Conservation (phyloP, 148 eudicot species). For the Beta vulgaris region DNA sequence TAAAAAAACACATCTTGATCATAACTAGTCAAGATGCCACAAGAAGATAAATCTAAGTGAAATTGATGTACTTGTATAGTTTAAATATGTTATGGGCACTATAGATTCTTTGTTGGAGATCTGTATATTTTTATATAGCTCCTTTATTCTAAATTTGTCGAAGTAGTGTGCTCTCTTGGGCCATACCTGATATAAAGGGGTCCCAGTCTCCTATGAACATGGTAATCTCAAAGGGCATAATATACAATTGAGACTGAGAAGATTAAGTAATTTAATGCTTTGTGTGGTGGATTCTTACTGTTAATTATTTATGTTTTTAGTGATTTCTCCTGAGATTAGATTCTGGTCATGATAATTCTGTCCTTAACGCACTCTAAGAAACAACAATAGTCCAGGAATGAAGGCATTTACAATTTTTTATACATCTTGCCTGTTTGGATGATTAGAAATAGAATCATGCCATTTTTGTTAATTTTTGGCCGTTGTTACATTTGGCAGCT, state of each 20-base stretch:
- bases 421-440: background rate
- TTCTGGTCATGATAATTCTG: background rate
- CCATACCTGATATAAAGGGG: background rate
- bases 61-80: background rate
- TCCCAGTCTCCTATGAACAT: background rate
- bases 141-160: background rate
- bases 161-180: constrained; percentile 3
- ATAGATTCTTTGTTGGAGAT: background rate
- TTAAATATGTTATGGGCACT: constrained; percentile 2
- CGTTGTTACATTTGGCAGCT: constrained; percentile 41
- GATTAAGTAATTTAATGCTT: background rate
- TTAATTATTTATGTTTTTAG: background rate
- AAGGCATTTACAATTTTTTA: background rate
- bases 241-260: background rate
- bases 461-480: background rate
- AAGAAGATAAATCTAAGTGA: background rate
- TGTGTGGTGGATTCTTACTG: background rate
- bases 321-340: background rate
- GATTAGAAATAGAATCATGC: background rate
- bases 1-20: constrained; percentile 5
- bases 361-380: background rate
- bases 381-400: background rate
- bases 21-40: background rate
- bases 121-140: constrained; percentile 6
- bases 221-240: background rate